A percentile compares a stretch with the other conserved stretches of the same genome.
These are phyloP conservation scores for Rhodotorula graminis DNA, from an alignment of 768 basidiomycete genomes.

Conservation along the genomic window DNA sequence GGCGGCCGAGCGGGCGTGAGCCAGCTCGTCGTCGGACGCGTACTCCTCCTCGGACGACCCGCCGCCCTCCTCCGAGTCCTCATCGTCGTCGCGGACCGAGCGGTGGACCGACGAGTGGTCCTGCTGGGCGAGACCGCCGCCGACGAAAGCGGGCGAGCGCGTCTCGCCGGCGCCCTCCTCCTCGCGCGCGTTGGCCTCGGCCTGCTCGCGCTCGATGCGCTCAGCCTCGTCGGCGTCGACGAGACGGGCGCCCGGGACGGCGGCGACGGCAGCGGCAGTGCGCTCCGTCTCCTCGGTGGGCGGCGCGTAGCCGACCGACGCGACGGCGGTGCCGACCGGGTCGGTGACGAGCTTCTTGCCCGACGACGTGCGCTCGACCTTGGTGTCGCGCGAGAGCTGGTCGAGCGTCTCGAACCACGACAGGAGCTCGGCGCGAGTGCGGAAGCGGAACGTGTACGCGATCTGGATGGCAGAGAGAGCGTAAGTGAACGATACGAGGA, in stretches of 20 bases:
- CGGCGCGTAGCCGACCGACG: conserved; percentile 26
- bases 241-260: conserved; percentile 8
- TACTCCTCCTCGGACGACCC: conserved; percentile 37
- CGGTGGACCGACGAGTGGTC: not conserved
- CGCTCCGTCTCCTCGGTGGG: not conserved
- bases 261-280: conserved; percentile 7
- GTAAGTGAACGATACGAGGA: no score
- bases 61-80: conserved; percentile 26
- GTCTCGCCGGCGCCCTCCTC: not conserved
- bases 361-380: conserved; percentile 3
- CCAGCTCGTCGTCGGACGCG: conserved; percentile 22
- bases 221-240: conserved; percentile 1
- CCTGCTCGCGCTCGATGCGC: not conserved
- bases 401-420: conserved; percentile 37
- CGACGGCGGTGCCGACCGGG: conserved; percentile 32
- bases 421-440: conserved; percentile 37
- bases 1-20: conserved; percentile 18
- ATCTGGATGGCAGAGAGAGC: not conserved
- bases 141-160: not conserved
- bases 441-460: conserved; percentile 41
- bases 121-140: not conserved
- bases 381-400: conserved; percentile 39
- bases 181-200: not conserved
- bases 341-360: conserved; percentile 1
- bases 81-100: conserved; percentile 11